A percentile compares a stretch with the other conserved stretches of the same genome.
These are phyloP conservation scores for Ustulina deusta DNA, from an alignment of 2,329 filamentous ascomycete genomes.

Conservation along the genomic window DNA sequence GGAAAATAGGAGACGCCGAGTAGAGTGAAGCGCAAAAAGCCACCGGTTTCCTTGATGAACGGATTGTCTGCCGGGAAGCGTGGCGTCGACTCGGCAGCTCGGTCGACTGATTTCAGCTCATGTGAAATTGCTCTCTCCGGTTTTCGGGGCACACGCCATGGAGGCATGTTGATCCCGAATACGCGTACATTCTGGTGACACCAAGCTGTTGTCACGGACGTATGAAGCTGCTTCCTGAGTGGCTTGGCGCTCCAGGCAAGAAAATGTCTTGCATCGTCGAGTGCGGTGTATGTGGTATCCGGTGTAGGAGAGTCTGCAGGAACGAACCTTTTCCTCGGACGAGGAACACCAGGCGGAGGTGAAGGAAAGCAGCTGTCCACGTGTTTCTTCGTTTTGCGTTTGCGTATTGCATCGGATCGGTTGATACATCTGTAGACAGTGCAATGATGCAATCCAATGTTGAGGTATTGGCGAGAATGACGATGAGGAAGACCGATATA, in stretches of 20 bases:
- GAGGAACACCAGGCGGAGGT: constrained; percentile 13
- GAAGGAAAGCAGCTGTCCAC: constrained; percentile 19
- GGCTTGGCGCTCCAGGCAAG: constrained; percentile 30
- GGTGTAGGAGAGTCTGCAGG: constrained; percentile 22
- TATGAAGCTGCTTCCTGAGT: constrained; percentile 2
- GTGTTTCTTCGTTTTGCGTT: constrained; percentile 13
- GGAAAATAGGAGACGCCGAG: not conserved
- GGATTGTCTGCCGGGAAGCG: not conserved
- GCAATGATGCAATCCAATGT: constrained; percentile 29
- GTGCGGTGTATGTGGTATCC: constrained; percentile 2
- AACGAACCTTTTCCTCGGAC: constrained; percentile 25
- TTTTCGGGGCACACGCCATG: constrained; percentile 4
- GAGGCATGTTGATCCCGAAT: constrained; percentile 4
- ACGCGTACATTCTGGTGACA: constrained; percentile 16
- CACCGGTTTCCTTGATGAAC: not conserved
- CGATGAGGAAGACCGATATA: not conserved
- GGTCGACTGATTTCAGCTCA: constrained; percentile 20
- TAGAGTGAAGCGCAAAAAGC: constrained; percentile 2
- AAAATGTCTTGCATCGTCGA: constrained; percentile 32
- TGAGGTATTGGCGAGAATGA: constrained; percentile 1
- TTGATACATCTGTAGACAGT: constrained; percentile 16
- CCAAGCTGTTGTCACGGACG: constrained; percentile 10
- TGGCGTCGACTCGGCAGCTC: not conserved
- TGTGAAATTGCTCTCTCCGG: not conserved
- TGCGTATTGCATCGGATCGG: not conserved